Evolutionary conservation across 2,329 filamentous ascomycete species (phyloP).

Genomic region (Aspergillus flavus): DNA sequence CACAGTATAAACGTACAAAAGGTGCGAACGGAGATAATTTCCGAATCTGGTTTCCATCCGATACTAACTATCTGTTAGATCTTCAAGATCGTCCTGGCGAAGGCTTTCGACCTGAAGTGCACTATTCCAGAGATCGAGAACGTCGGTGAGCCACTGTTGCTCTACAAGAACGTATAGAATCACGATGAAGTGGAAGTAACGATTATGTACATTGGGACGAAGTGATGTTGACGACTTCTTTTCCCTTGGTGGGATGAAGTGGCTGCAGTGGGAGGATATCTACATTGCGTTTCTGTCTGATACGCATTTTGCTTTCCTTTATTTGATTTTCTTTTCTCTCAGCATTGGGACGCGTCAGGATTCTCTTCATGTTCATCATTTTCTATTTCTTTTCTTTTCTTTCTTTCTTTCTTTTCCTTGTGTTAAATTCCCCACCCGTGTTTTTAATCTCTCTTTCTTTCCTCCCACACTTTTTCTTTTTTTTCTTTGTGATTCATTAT

Average conservation of each 20-base stretch:
- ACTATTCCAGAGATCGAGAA: slow-evolving; percentile 99
- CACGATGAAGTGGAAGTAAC: slow-evolving; percentile 21
- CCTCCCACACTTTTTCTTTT: slow-evolving; percentile 9
- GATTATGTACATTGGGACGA: slow-evolving; percentile 42
- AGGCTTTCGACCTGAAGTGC: slow-evolving; percentile 98
- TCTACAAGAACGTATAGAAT: slow-evolving; percentile 68
- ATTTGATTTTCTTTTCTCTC: slow-evolving; percentile 13
- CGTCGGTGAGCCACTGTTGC: slow-evolving; percentile 88
- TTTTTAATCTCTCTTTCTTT: slow-evolving; percentile 11
- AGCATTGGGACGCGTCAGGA: slow-evolving; percentile 29
- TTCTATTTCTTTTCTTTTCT: slow-evolving; percentile 15
- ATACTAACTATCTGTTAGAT: slow-evolving; percentile 64
- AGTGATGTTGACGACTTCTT: slow-evolving; percentile 35
- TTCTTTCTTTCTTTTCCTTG: slow-evolving; percentile 18
- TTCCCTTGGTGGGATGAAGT: slow-evolving; percentile 13
- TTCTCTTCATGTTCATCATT: slow-evolving; percentile 19
- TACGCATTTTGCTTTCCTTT: slow-evolving; percentile 12
- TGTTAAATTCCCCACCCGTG: slow-evolving; percentile 19
- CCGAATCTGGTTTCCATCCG: neutral
- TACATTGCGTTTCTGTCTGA: neutral
- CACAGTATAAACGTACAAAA: slow-evolving; percentile 99
- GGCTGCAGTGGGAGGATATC: slow-evolving; percentile 5
- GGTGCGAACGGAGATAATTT: slow-evolving; percentile 54
- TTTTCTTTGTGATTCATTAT: slow-evolving; percentile 3
- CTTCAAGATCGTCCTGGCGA: slow-evolving; percentile 98